A percentile compares a stretch with the other conserved stretches of the same genome.
Conservation (phyloP, 2,329 filamentous ascomycete species). For the Grosmannia serpens region DNA sequence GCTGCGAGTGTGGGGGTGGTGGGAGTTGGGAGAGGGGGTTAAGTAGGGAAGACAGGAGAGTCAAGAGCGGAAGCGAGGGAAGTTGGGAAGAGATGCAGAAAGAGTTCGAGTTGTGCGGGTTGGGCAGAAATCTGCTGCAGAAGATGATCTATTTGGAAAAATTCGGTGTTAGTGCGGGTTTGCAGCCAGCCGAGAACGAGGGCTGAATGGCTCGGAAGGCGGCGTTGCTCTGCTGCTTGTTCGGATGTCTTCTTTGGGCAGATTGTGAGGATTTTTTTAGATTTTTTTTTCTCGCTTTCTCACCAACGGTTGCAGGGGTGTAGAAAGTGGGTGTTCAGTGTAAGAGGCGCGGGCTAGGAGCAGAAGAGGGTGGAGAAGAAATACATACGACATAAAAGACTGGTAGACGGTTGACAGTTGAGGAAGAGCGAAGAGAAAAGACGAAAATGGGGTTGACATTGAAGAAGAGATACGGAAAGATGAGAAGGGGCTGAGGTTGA, state of each 20-base stretch:
- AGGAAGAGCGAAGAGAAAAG: neutral
- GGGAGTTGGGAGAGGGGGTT: neutral
- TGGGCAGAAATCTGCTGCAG: constrained; percentile 9
- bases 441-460: neutral
- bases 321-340: neutral
- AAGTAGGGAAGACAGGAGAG: neutral
- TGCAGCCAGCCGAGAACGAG: constrained; percentile 6
- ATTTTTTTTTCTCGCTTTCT: neutral
- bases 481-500: neutral
- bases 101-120: constrained; percentile 2
- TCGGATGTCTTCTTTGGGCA: neutral
- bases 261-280: neutral
- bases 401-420: neutral
- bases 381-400: neutral
- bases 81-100: neutral
- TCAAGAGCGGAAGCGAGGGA: neutral
- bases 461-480: neutral
- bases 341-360: neutral
- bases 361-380: neutral
- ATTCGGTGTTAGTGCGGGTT: constrained; percentile 10
- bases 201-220: constrained; percentile 10
- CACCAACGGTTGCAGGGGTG: neutral
- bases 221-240: neutral
- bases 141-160: constrained; percentile 6
- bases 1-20: neutral